Evolutionary conservation across 75 land plant genomes (phyloP).

Genomic region (Pinus tabuliformis): DNA sequence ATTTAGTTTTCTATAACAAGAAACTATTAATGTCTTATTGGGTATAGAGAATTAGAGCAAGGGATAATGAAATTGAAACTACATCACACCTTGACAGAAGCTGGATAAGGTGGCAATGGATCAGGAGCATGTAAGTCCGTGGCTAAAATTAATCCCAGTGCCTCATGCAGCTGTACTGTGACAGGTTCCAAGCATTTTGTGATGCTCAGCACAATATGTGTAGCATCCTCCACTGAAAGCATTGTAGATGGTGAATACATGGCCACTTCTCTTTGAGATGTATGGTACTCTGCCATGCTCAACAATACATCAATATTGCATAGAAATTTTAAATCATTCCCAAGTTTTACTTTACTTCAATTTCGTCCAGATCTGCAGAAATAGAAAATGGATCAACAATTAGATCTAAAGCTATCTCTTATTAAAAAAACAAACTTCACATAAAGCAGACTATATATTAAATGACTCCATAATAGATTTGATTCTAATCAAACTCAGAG

Average conservation of each 20-base stretch:
- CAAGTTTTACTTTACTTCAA: background rate
- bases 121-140: conserved; percentile 79
- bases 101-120: conserved; percentile 93
- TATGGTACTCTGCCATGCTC: background rate
- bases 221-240: conserved; percentile 71
- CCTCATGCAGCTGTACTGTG: conserved; percentile 59
- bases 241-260: conserved; percentile 14
- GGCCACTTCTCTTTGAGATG: conserved; percentile 3
- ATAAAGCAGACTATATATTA: background rate
- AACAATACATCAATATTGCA: background rate
- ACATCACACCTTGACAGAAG: conserved; percentile 78
- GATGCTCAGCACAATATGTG: conserved; percentile 35
- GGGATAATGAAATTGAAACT: background rate
- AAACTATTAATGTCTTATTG: background rate
- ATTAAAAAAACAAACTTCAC: background rate
- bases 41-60: background rate
- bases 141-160: conserved; percentile 71
- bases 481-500: background rate
- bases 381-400: background rate
- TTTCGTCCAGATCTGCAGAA: background rate
- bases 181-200: conserved; percentile 59
- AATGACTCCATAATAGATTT: background rate
- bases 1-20: background rate
- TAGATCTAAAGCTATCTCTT: background rate
- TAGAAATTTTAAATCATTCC: background rate